phyloP scores from a whole-genome alignment of 2,329 filamentous ascomycete species.

The Aspergillus hiratsukae region DNA sequence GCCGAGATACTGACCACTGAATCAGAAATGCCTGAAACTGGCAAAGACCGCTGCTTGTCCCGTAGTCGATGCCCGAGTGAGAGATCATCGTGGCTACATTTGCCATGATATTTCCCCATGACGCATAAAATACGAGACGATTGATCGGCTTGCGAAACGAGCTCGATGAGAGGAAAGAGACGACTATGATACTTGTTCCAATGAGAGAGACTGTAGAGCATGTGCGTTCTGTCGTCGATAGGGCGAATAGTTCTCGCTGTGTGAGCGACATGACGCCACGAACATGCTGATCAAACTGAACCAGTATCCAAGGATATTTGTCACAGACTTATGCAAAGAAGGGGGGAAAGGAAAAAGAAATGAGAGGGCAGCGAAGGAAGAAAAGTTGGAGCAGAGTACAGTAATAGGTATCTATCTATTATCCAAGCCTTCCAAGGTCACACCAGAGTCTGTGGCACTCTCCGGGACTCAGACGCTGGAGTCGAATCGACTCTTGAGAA shows the following conservation, averaged over 20 bases:
- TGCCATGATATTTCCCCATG: conserved; percentile 72
- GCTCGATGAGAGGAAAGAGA: conserved; percentile 63
- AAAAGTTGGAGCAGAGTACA: neutral
- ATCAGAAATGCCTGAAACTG: conserved; percentile 75
- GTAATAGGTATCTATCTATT: neutral
- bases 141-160: conserved; percentile 85
- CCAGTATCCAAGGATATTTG: neutral
- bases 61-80: conserved; percentile 51
- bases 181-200: conserved; percentile 67
- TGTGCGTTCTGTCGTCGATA: conserved; percentile 62
- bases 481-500: neutral
- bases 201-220: conserved; percentile 67
- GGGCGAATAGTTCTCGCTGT: conserved; percentile 44
- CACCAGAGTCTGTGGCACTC: neutral
- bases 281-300: neutral
- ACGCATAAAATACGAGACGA: conserved; percentile 76
- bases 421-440: too few relatives aligned
- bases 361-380: neutral
- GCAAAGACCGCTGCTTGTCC: conserved; percentile 56
- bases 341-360: neutral
- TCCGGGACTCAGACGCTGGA: neutral
- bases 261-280: conserved; percentile 26
- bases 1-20: conserved; percentile 63
- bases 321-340: neutral
- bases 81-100: conserved; percentile 75